A percentile compares a stretch with the other conserved stretches of the same genome.
These are phyloP conservation scores for Hortaea werneckii DNA, from an alignment of 2,329 filamentous ascomycete genomes.

Conservation along the genomic window DNA sequence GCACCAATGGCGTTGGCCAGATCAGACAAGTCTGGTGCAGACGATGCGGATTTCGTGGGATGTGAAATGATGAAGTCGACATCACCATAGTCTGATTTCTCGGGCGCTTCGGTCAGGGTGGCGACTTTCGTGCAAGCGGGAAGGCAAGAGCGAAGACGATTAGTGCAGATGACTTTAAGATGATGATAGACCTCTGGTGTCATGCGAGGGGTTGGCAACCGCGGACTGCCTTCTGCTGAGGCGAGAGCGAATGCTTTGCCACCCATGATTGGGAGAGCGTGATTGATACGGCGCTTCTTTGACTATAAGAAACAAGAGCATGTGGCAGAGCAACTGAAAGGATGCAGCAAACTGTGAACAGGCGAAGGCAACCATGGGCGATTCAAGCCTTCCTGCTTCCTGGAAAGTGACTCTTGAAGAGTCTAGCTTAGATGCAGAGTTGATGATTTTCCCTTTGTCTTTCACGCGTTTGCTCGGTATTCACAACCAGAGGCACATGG, in stretches of 20 bases:
- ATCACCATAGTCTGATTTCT: conserved; percentile 59
- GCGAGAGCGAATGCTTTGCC: conserved; percentile 48
- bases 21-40: conserved; percentile 13
- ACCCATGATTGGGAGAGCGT: conserved; percentile 46
- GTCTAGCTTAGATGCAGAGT: too few species aligned
- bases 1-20: conserved; percentile 40
- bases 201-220: conserved; percentile 57
- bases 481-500: too few species aligned
- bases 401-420: too few species aligned
- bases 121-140: conserved; percentile 42
- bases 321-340: not conserved
- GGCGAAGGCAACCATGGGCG: too few species aligned
- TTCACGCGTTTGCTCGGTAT: too few species aligned
- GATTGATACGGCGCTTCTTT: not conserved
- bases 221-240: conserved; percentile 29
- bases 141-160: conserved; percentile 36
- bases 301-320: not conserved
- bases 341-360: too few species aligned
- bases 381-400: too few species aligned
- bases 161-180: conserved; percentile 39
- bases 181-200: conserved; percentile 44
- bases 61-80: conserved; percentile 56
- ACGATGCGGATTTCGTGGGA: conserved; percentile 3
- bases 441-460: too few species aligned
- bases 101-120: conserved; percentile 58